A percentile compares a stretch with the other conserved stretches of the same genome.
These are phyloP conservation scores for Lathyrus sativus DNA, from an alignment of 306 rosid genomes.

Conservation along the genomic window DNA sequence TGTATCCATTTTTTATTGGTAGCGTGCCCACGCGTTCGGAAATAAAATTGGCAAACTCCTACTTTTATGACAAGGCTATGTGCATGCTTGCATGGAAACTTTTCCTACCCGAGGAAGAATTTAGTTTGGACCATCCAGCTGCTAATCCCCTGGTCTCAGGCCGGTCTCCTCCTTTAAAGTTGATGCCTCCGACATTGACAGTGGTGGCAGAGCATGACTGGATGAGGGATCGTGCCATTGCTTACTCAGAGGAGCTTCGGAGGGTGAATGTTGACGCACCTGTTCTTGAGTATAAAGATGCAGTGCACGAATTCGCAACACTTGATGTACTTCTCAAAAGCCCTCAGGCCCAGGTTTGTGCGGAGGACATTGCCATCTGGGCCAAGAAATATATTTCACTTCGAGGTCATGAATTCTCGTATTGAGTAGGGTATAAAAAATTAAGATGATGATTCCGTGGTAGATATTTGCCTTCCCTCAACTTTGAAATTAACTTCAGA, in stretches of 20 bases:
- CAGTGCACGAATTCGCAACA: constrained; percentile 93
- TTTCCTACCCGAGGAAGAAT: constrained; percentile 84
- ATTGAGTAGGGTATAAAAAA: constrained; percentile 51
- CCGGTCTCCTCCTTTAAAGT: constrained; percentile 78
- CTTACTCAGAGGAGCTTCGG: constrained; percentile 95
- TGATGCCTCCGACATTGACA: constrained; percentile 96
- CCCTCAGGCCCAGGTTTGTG: constrained; percentile 91
- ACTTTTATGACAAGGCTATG: constrained; percentile 92
- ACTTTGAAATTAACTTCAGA: constrained; percentile 36
- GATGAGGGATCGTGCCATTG: constrained; percentile 99
- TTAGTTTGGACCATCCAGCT: constrained; percentile 84
- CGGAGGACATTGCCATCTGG: constrained; percentile 97
- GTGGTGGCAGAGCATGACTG: constrained; percentile 95
- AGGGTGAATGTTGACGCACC: constrained; percentile 89
- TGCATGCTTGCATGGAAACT: constrained; percentile 92
- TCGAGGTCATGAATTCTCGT: constrained; percentile 95
- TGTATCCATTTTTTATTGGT: constrained; percentile 90
- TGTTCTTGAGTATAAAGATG: constrained; percentile 88
- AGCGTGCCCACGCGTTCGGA: constrained; percentile 87
- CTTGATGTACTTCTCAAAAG: constrained; percentile 92
- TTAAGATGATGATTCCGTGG: constrained; percentile 32
- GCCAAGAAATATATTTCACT: constrained; percentile 85
- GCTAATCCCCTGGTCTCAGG: constrained; percentile 83
- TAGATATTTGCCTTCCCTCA: constrained; percentile 28
- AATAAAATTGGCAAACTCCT: constrained; percentile 88